Percentiles rank a stretch among this genome's conserved stretches.
Evolutionary conservation across 2,329 filamentous ascomycete genomes (phyloP).

Genomic region (Colletotrichum caudatum): DNA sequence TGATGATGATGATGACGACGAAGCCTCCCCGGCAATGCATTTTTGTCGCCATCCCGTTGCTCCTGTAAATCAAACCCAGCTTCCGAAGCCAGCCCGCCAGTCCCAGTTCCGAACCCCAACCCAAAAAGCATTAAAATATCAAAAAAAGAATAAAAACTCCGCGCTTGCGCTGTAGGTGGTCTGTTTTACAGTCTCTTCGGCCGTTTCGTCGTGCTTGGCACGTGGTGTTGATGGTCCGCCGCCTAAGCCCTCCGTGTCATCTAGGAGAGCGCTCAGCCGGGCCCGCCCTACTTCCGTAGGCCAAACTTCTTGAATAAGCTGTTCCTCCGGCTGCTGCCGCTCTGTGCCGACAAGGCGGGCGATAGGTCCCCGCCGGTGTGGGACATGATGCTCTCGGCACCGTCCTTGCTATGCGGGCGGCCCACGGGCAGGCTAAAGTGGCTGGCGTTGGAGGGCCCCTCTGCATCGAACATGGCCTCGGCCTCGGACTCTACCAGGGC

Average conservation of each 20-base stretch:
- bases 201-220: slow-evolving; percentile 34
- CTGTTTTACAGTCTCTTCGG: slow-evolving; percentile 36
- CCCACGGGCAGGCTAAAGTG: slow-evolving; percentile 33
- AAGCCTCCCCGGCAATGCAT: background rate
- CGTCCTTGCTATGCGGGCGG: slow-evolving; percentile 50
- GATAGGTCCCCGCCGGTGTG: slow-evolving; percentile 45
- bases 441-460: slow-evolving; percentile 24
- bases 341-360: slow-evolving; percentile 32
- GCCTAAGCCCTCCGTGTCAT: no score
- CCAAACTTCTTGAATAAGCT: slow-evolving; percentile 35
- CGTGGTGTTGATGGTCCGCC: slow-evolving; percentile 9
- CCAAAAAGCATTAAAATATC: background rate
- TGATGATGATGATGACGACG: background rate
- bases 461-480: slow-evolving; percentile 27
- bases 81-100: background rate
- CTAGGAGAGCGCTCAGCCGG: background rate
- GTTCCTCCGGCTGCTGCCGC: slow-evolving; percentile 14
- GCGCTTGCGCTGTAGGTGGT: slow-evolving; percentile 36
- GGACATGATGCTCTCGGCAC: slow-evolving; percentile 53
- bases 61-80: slow-evolving; percentile 1
- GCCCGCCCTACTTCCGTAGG: slow-evolving; percentile 33
- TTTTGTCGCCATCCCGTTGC: slow-evolving; percentile 2
- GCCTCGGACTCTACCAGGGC: slow-evolving; percentile 44
- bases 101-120: background rate
- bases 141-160: slow-evolving; percentile 29